Evolutionary conservation across 495 filamentous ascomycete species (phyloP).

Genomic region (Penicillium salamii): DNA sequence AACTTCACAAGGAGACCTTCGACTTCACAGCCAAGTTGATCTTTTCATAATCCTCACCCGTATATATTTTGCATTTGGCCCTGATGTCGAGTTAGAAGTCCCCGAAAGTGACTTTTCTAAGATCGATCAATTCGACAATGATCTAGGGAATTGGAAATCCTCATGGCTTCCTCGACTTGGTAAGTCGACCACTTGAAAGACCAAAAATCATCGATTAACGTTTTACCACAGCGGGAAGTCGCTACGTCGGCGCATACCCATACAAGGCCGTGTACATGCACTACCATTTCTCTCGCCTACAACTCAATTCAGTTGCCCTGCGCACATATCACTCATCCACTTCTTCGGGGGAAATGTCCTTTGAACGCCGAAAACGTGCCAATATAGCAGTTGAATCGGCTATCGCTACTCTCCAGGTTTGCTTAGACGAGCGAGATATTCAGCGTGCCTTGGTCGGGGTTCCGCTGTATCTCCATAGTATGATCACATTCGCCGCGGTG

Average conservation of each 20-base stretch:
- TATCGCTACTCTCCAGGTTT: constrained; percentile 46
- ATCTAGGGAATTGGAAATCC: constrained; percentile 45
- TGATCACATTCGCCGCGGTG: constrained; percentile 56
- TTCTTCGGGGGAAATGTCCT: constrained; percentile 47
- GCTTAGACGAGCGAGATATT: constrained; percentile 51
- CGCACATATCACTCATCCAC: constrained; percentile 51
- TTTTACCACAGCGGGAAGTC: constrained; percentile 37
- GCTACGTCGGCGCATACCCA: constrained; percentile 52
- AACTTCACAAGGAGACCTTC: constrained; percentile 48
- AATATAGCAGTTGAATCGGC: constrained; percentile 55
- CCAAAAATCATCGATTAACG: neutral
- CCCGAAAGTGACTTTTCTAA: constrained; percentile 42
- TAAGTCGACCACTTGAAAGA: constrained; percentile 13
- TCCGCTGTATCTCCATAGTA: constrained; percentile 53
- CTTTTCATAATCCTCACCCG: constrained; percentile 57
- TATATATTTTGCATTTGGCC: constrained; percentile 57
- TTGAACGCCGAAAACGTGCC: constrained; percentile 49
- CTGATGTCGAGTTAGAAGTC: constrained; percentile 53
- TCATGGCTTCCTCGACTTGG: constrained; percentile 50
- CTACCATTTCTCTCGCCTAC: constrained; percentile 54
- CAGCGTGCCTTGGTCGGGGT: constrained; percentile 49
- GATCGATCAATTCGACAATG: constrained; percentile 43
- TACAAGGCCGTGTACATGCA: constrained; percentile 52
- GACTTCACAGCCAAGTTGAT: constrained; percentile 56
- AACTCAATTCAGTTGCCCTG: constrained; percentile 56